A percentile compares a stretch with the other conserved stretches of the same genome.
Evolutionary conservation across 1,284 basidiomycete genomes (phyloP).

Genomic region (Cystobasidiaceae sp.): DNA sequence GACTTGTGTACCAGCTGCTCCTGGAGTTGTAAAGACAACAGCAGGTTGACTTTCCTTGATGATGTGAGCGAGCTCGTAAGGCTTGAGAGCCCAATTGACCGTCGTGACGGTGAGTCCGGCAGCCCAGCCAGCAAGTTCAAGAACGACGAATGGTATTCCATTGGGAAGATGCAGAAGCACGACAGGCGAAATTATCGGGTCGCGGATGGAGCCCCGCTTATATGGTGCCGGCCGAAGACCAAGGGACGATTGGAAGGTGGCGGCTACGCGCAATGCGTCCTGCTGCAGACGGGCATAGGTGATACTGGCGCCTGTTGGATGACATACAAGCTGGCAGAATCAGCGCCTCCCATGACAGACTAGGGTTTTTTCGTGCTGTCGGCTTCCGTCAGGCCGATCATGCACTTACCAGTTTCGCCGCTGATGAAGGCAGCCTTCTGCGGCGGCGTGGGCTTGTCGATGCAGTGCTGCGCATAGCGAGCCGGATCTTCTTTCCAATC

Average conservation of each 20-base stretch:
- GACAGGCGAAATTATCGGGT: neutral
- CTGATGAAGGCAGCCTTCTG: constrained; percentile 12
- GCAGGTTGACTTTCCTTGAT: constrained; percentile 44
- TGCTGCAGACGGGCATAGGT: neutral
- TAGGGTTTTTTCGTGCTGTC: too few relatives aligned
- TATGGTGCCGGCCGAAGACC: neutral
- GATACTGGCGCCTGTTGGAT: neutral
- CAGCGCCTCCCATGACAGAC: neutral
- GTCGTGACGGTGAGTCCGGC: constrained; percentile 33
- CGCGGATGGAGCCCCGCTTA: neutral
- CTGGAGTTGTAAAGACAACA: constrained; percentile 44
- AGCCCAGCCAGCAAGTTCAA: constrained; percentile 44
- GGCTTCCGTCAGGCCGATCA: too few relatives aligned
- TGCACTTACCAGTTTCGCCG: neutral
- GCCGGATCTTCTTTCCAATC: neutral
- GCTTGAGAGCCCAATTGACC: constrained; percentile 44
- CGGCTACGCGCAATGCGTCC: neutral
- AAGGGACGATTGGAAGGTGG: neutral
- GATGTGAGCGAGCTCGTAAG: constrained; percentile 46
- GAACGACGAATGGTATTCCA: constrained; percentile 43
- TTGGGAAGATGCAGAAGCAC: constrained; percentile 48
- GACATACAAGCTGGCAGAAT: neutral
- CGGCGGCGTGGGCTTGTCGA: neutral
- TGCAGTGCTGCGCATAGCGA: neutral
- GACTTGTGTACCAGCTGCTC: constrained; percentile 38